Conservation (phyloP, 495 filamentous ascomycete genomes). For the Mycothermus thermophilus region DNA sequence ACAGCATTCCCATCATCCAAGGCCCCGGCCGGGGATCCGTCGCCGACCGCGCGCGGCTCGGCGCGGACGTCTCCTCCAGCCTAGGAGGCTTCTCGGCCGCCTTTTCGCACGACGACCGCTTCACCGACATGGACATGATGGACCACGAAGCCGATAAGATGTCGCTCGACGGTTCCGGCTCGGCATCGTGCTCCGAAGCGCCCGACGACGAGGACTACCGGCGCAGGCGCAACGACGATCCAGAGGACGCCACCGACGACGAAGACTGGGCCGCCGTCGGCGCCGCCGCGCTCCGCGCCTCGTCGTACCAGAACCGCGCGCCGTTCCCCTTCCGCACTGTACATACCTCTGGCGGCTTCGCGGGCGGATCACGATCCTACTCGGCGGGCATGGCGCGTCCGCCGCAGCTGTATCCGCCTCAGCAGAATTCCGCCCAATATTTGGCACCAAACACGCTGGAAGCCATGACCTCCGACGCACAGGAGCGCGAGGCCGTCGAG, state of each 20-base stretch:
- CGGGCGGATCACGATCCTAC: slow-evolving; percentile 29
- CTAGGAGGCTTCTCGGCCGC: slow-evolving; percentile 37
- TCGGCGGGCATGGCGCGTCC: slow-evolving; percentile 36
- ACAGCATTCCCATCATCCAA: slow-evolving; percentile 54
- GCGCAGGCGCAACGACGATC: slow-evolving; percentile 44
- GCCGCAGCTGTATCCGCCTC: slow-evolving; percentile 25
- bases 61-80: slow-evolving; percentile 39
- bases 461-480: slow-evolving; percentile 39
- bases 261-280: slow-evolving; percentile 94
- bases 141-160: slow-evolving; percentile 92
- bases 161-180: slow-evolving; percentile 67
- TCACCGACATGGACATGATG: slow-evolving; percentile 47
- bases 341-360: slow-evolving; percentile 29
- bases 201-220: slow-evolving; percentile 58
- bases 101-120: slow-evolving; percentile 55
- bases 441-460: slow-evolving; percentile 21
- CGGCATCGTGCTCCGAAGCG: slow-evolving; percentile 61
- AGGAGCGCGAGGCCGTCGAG: slow-evolving; percentile 75
- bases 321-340: slow-evolving; percentile 25
- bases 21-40: slow-evolving; percentile 26
- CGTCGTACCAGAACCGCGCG: slow-evolving; percentile 38
- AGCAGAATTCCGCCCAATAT: slow-evolving; percentile 31
- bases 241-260: slow-evolving; percentile 84
- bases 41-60: slow-evolving; percentile 32
- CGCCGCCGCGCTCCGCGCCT: slow-evolving; percentile 66